These are phyloP conservation scores for Vanderwaltozyma tropicalis DNA, from an alignment of 805 yeast species.

Conservation along the genomic window DNA sequence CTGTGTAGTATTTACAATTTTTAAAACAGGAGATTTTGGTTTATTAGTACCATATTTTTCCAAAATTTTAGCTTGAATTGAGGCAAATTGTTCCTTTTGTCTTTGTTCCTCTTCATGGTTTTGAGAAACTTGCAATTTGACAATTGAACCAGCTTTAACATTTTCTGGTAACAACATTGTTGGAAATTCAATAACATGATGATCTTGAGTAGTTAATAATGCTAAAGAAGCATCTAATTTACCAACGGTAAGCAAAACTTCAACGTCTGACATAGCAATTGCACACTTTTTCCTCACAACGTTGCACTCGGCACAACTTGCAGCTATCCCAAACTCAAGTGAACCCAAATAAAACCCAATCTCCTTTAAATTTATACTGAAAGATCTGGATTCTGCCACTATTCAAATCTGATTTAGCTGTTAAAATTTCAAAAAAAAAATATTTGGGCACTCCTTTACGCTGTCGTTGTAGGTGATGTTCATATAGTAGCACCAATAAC, in stretches of 20 bases:
- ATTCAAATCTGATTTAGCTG: too few relatives aligned
- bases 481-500: too few relatives aligned
- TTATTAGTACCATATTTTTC: constrained; percentile 59
- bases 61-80: constrained; percentile 63
- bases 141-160: constrained; percentile 84
- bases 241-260: constrained; percentile 89
- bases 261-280: constrained; percentile 36
- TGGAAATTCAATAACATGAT: constrained; percentile 94
- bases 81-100: constrained; percentile 49
- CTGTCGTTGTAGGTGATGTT: too few relatives aligned
- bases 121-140: constrained; percentile 73
- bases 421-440: too few relatives aligned
- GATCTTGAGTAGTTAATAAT: constrained; percentile 77
- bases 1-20: constrained; percentile 73
- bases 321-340: too few relatives aligned
- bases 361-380: too few relatives aligned
- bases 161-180: constrained; percentile 84
- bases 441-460: too few relatives aligned
- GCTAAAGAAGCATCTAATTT: constrained; percentile 94
- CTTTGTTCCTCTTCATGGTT: constrained; percentile 54
- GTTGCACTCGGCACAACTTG: too few relatives aligned
- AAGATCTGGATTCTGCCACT: too few relatives aligned
- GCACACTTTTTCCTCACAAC: too few relatives aligned
- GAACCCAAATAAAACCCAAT: too few relatives aligned
- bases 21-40: constrained; percentile 64